These are phyloP conservation scores for Penicillium bialowiezense DNA, from an alignment of 495 filamentous ascomycete species.

Conservation along the genomic window DNA sequence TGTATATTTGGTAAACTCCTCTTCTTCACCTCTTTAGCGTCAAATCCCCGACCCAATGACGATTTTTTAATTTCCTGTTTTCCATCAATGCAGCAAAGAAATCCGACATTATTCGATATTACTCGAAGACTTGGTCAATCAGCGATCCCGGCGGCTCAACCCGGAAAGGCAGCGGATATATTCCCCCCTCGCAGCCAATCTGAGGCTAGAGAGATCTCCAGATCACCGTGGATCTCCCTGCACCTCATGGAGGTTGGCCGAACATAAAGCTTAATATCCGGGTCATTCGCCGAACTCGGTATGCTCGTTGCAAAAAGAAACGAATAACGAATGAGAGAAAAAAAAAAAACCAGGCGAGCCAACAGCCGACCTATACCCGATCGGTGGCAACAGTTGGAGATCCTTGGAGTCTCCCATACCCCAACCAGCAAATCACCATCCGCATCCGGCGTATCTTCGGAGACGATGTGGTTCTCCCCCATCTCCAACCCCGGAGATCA, in stretches of 20 bases:
- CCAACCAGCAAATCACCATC: background rate
- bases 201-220: slow-evolving; percentile 8
- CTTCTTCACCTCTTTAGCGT: no score
- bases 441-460: background rate
- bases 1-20: no score
- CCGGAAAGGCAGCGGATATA: background rate
- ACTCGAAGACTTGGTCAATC: background rate
- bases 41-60: no score
- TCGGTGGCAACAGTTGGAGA: background rate
- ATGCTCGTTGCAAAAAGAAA: background rate
- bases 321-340: no score
- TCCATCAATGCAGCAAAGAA: no score
- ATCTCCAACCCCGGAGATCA: background rate
- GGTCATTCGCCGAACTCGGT: background rate
- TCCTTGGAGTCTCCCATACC: background rate
- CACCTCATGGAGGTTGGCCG: slow-evolving; percentile 10
- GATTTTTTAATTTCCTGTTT: background rate
- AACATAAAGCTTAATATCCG: background rate
- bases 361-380: background rate
- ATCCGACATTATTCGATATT: no score
- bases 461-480: background rate
- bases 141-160: background rate
- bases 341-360: no score
- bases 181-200: background rate
- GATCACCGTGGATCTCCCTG: slow-evolving; percentile 18